A percentile compares a stretch with the other conserved stretches of the same genome.
These are phyloP conservation scores for Colletotrichum scovillei DNA, from an alignment of 2,329 filamentous ascomycete species.

Conservation along the genomic window DNA sequence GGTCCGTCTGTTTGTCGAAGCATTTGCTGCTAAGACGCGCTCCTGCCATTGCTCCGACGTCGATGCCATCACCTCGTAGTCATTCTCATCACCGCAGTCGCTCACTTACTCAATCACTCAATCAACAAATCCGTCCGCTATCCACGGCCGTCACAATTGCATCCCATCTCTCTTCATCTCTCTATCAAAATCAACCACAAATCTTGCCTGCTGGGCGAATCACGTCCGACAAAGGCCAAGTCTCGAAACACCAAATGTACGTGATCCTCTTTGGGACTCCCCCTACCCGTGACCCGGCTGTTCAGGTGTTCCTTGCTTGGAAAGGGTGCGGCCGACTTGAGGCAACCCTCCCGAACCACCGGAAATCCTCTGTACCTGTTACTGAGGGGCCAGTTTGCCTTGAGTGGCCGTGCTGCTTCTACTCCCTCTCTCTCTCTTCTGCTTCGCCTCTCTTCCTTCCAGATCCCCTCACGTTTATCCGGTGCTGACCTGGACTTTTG, in stretches of 20 bases:
- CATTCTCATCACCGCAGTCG: background rate
- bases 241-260: constrained; percentile 57
- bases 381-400: constrained; percentile 40
- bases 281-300: constrained; percentile 47
- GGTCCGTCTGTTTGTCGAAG: background rate
- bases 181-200: constrained; percentile 24
- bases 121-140: background rate
- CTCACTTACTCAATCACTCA: constrained; percentile 4
- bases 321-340: constrained; percentile 37
- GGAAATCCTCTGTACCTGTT: constrained; percentile 39
- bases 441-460: constrained; percentile 23
- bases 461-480: background rate
- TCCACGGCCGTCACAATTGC: constrained; percentile 4
- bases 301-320: constrained; percentile 44
- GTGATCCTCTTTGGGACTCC: constrained; percentile 49
- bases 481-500: constrained; percentile 23
- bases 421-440: constrained; percentile 22
- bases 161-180: background rate
- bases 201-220: constrained; percentile 36
- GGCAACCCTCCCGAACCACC: constrained; percentile 39
- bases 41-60: constrained; percentile 7
- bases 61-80: constrained; percentile 21
- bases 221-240: constrained; percentile 40
- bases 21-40: constrained; percentile 8
- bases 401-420: constrained; percentile 27